Conservation (phyloP, 129 eudicot species). For the Flaveria robusta region DNA sequence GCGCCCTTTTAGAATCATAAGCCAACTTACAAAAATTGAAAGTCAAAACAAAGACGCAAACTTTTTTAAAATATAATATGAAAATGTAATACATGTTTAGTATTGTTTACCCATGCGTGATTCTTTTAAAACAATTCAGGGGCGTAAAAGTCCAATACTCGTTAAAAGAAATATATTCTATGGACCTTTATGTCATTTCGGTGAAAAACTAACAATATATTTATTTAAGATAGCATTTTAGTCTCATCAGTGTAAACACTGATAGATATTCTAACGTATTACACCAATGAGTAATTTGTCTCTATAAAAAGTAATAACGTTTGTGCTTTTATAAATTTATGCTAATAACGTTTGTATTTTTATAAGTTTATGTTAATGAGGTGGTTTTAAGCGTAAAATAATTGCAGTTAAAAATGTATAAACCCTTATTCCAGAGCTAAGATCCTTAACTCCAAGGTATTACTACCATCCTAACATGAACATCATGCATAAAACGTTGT, state of each 20-base stretch:
- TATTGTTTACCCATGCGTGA: background rate
- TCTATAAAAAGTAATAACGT: no score
- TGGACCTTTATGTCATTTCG: background rate
- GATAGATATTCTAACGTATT: background rate
- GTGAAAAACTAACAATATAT: background rate
- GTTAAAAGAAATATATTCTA: no score
- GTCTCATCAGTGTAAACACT: background rate
- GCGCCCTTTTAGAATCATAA: no score
- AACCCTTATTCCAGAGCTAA: background rate
- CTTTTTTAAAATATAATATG: background rate
- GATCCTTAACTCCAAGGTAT: background rate
- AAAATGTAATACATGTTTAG: background rate
- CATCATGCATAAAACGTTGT: background rate
- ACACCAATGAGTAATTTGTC: no score
- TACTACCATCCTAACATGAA: background rate
- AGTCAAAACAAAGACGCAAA: conserved; percentile 10
- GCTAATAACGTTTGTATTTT: no score
- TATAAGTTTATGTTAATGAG: no score
- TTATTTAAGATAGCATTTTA: background rate
- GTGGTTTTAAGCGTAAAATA: no score
- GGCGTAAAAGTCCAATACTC: background rate
- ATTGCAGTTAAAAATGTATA: no score
- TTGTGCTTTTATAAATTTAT: no score
- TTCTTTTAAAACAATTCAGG: background rate
- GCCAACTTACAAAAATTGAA: background rate